phyloP scores from a whole-genome alignment of 2,329 filamentous ascomycete species.

The Clarireedia monteithiana region DNA sequence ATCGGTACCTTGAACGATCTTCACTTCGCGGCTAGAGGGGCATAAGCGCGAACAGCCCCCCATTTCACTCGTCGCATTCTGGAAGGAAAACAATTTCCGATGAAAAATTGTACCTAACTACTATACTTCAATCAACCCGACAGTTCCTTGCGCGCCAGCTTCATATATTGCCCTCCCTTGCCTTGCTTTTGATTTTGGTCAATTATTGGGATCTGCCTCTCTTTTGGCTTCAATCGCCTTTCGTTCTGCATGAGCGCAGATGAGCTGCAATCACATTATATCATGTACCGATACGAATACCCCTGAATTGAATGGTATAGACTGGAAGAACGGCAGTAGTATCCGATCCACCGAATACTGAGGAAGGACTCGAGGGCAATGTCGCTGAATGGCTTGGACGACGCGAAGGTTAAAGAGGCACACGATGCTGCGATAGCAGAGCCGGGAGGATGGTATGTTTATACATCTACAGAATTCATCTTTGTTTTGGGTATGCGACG shows the following conservation, averaged over 20 bases:
- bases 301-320: constrained; percentile 19
- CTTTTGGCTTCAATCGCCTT: neutral
- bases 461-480: neutral
- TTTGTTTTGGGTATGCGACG: neutral
- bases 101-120: neutral
- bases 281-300: constrained; percentile 24
- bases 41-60: constrained; percentile 4
- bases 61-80: neutral
- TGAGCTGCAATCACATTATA: constrained; percentile 19
- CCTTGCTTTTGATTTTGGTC: neutral
- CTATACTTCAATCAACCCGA: neutral
- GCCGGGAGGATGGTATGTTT: constrained; percentile 77
- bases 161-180: neutral
- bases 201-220: neutral
- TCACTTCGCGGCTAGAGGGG: constrained; percentile 1
- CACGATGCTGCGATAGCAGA: constrained; percentile 73
- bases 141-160: neutral
- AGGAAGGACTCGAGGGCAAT: constrained; percentile 41
- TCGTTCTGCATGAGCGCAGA: constrained; percentile 18
- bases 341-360: constrained; percentile 1
- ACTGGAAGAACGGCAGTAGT: constrained; percentile 4
- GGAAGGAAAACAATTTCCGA: constrained; percentile 7
- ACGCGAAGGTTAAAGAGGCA: constrained; percentile 71
- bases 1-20: neutral
- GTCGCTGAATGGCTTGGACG: constrained; percentile 95